Evolutionary conservation across 768 basidiomycete genomes (phyloP).

Genomic region (Termitomyces sp.): DNA sequence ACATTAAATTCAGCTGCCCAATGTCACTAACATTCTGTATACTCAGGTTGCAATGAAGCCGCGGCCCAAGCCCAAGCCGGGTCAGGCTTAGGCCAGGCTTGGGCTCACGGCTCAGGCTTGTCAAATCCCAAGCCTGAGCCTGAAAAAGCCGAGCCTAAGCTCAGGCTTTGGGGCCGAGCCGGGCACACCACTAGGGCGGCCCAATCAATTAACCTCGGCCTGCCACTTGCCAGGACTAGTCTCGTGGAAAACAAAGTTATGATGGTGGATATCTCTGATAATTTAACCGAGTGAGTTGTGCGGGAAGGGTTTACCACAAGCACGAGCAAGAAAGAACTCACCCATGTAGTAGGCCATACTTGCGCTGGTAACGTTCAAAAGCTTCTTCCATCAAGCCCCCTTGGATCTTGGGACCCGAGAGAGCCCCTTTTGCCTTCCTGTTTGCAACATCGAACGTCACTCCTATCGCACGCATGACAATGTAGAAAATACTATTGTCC

Average conservation of each 20-base stretch:
- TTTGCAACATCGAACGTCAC: background rate
- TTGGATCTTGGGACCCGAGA: background rate
- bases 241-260: background rate
- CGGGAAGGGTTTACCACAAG: background rate
- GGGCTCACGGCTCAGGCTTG: too few species aligned
- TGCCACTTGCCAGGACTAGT: too few species aligned
- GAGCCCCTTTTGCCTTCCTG: background rate
- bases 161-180: too few species aligned
- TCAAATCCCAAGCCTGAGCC: too few species aligned
- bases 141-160: too few species aligned
- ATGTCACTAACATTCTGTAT: too few species aligned
- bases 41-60: too few species aligned
- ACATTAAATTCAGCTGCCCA: too few species aligned
- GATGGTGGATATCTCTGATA: too few species aligned
- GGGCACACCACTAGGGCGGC: too few species aligned
- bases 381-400: background rate
- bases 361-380: background rate
- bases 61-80: too few species aligned
- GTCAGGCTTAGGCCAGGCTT: too few species aligned
- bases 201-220: background rate
- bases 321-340: background rate
- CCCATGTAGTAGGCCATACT: background rate
- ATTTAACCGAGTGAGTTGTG: background rate
- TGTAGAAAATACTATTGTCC: background rate
- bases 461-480: background rate